Percentiles rank a stretch among this genome's conserved stretches.
phyloP scores from a whole-genome alignment of 371 early-diverging fungal genomes.

The Circinella minor region DNA sequence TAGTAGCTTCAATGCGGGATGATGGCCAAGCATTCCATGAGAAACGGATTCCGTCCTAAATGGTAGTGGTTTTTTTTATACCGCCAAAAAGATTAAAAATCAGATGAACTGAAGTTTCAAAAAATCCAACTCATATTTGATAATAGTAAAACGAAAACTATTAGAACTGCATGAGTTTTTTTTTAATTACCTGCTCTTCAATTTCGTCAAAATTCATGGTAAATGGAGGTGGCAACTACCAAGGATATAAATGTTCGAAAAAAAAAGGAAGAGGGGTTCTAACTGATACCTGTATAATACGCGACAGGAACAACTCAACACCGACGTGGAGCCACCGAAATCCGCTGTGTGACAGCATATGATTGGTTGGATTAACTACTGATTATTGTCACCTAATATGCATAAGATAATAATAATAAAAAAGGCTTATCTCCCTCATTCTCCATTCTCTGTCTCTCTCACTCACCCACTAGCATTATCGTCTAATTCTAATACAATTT shows the following conservation, averaged over 20 bases:
- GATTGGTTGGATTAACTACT: background rate
- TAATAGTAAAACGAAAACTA: too few relatives aligned
- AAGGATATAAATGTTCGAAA: background rate
- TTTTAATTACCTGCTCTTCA: constrained; percentile 70
- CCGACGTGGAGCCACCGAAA: background rate
- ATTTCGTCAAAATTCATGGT: constrained; percentile 89
- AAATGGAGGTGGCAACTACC: background rate
- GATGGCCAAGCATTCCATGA: constrained; percentile 99
- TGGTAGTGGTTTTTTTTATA: background rate
- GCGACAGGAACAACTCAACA: background rate
- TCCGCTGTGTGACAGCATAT: constrained; percentile 3
- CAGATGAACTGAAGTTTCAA: background rate
- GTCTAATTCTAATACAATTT: too few relatives aligned
- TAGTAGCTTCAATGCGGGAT: constrained; percentile 91
- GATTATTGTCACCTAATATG: too few relatives aligned
- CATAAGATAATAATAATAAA: too few relatives aligned
- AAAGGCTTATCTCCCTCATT: too few relatives aligned
- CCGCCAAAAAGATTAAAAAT: background rate
- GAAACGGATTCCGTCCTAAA: constrained; percentile 90
- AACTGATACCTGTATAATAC: background rate
- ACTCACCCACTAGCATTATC: too few relatives aligned
- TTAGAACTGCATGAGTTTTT: background rate
- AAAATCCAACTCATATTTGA: too few relatives aligned
- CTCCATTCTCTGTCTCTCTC: too few relatives aligned
- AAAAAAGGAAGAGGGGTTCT: background rate